Conservation (phyloP, 2,329 filamentous ascomycete genomes). For the Colletotrichum sp. region DNA sequence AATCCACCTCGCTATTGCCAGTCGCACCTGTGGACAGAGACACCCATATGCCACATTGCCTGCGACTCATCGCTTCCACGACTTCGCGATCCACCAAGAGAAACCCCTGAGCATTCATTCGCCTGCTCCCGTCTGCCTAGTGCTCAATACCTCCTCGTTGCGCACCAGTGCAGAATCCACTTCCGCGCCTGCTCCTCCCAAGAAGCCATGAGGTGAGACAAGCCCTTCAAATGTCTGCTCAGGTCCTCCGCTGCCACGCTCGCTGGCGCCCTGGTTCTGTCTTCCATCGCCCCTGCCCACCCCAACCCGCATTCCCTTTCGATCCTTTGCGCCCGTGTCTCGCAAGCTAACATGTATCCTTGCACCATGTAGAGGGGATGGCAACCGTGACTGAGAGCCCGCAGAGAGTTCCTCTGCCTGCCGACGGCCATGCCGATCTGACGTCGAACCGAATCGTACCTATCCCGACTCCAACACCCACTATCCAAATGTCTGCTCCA, state of each 20-base stretch:
- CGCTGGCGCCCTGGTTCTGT: conserved; percentile 21
- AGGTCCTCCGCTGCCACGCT: conserved; percentile 13
- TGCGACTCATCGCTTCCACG: neutral
- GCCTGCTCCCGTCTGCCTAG: neutral
- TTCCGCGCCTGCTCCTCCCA: neutral
- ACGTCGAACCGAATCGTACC: conserved; percentile 57
- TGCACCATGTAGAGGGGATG: conserved; percentile 49
- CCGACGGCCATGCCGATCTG: conserved; percentile 47
- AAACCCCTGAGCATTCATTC: neutral
- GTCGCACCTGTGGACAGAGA: neutral
- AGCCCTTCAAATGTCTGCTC: neutral
- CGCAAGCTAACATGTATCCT: conserved; percentile 22
- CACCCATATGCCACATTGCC: neutral
- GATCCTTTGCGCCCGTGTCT: conserved; percentile 13
- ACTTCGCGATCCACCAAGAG: neutral
- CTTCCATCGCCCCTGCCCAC: neutral
- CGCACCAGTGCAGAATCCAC: neutral
- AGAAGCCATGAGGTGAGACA: conserved; percentile 23
- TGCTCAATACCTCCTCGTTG: neutral
- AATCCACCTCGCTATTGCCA: neutral
- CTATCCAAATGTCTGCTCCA: conserved; percentile 63
- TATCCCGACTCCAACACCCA: conserved; percentile 58
- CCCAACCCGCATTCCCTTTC: conserved; percentile 10
- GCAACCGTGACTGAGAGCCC: conserved; percentile 57
- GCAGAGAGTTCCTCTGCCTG: conserved; percentile 45